Conservation (phyloP, 2,329 filamentous ascomycete species). For the Curvularia sp. region DNA sequence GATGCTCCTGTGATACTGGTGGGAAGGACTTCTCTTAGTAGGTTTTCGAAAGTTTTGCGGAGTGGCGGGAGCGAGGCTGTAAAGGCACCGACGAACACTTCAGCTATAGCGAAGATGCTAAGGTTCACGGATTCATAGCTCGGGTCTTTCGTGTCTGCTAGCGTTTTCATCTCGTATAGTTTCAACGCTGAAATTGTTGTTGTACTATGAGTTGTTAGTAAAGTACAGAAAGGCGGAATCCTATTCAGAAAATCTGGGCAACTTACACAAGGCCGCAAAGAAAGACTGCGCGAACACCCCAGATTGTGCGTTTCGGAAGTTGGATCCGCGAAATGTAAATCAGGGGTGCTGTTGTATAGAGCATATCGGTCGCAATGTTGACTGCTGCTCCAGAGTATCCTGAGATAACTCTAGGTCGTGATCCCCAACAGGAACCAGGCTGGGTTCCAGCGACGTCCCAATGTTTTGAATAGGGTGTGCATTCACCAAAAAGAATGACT, state of each 20-base stretch:
- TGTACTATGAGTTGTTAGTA: slow-evolving; percentile 23
- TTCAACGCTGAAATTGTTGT: slow-evolving; percentile 38
- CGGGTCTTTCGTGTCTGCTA: slow-evolving; percentile 30
- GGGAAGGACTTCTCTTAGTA: slow-evolving; percentile 28
- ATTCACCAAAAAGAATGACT: slow-evolving; percentile 34
- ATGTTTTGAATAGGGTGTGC: slow-evolving; percentile 32
- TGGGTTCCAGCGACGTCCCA: slow-evolving; percentile 31
- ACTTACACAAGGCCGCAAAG: slow-evolving; percentile 36
- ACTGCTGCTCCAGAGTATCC: slow-evolving; percentile 36
- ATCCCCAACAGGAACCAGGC: slow-evolving; percentile 34
- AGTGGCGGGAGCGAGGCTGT: slow-evolving; percentile 38
- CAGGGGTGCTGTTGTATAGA: slow-evolving; percentile 34
- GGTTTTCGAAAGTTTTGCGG: slow-evolving; percentile 36
- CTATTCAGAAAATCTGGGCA: neutral
- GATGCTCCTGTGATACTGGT: slow-evolving; percentile 25
- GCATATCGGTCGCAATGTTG: slow-evolving; percentile 36
- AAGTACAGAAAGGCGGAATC: neutral
- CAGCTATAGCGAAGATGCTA: slow-evolving; percentile 33
- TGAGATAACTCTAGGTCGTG: slow-evolving; percentile 34
- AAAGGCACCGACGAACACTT: slow-evolving; percentile 38
- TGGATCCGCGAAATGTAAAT: slow-evolving; percentile 35
- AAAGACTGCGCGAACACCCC: slow-evolving; percentile 39
- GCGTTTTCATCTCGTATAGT: slow-evolving; percentile 34
- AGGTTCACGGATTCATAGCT: slow-evolving; percentile 34
- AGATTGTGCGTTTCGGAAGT: slow-evolving; percentile 33